Conservation (phyloP, 2,329 filamentous ascomycete genomes). For the Fusarium mangiferae region DNA sequence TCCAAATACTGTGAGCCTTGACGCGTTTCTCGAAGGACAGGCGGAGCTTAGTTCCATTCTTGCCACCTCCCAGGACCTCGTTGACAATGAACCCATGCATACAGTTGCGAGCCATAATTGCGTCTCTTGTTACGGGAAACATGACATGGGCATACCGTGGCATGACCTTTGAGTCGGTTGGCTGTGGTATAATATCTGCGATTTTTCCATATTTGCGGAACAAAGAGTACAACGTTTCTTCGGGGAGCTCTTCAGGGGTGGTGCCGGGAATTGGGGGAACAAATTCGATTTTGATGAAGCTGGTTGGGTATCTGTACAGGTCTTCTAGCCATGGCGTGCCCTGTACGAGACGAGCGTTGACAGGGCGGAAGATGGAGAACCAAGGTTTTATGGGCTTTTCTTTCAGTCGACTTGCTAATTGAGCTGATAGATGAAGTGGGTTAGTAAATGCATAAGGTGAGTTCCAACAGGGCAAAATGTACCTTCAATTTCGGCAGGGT, state of each 20-base stretch:
- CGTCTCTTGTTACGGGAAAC: conserved; percentile 77
- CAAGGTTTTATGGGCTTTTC: conserved; percentile 83
- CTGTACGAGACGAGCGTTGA: conserved; percentile 78
- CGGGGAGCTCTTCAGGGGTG: conserved; percentile 79
- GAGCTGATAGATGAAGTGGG: conserved; percentile 47
- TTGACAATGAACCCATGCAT: conserved; percentile 83
- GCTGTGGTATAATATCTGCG: conserved; percentile 82
- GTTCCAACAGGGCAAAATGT: not conserved
- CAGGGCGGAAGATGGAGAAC: conserved; percentile 84
- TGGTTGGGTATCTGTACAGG: conserved; percentile 82
- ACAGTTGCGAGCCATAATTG: conserved; percentile 91
- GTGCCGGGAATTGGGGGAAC: conserved; percentile 77
- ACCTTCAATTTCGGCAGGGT: conserved; percentile 57
- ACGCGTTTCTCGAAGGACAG: conserved; percentile 85
- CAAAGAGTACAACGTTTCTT: conserved; percentile 86
- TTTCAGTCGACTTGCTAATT: conserved; percentile 70
- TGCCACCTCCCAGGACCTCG: conserved; percentile 77
- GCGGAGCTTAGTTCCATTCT: conserved; percentile 78
- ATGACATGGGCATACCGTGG: conserved; percentile 85
- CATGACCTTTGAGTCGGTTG: conserved; percentile 84
- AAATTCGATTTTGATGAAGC: conserved; percentile 84
- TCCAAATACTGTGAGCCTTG: conserved; percentile 82
- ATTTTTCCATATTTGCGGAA: conserved; percentile 94
- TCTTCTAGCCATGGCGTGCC: conserved; percentile 96
- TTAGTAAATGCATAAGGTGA: not conserved